Base-by-base conservation (phyloP, 371 early-diverging fungal genomes). In the Mortierella sp. region DNA sequence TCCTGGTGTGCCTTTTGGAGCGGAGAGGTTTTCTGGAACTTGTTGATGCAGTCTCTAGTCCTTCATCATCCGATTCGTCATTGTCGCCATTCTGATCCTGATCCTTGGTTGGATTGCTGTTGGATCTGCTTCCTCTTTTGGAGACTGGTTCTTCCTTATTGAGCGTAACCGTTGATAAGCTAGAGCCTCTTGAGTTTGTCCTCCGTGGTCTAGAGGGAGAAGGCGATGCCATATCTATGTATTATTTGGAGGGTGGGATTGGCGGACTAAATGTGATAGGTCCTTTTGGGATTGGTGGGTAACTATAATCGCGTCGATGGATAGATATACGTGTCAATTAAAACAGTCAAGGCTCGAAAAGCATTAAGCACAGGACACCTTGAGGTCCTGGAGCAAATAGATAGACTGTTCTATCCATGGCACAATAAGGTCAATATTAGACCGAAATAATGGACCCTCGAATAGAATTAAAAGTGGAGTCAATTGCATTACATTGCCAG, bases 121-220 rank as follows among this genome's bases (percentile, higher is more conserved):
- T 36, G 15, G 22, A n/a, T 22, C 40, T 21, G 16, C 59, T 65
- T 19, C 65, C 47, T 32, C 41, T 58, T 48, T 45, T 71, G 40
- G 45, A 33, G 22, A 40, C 16, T 43, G 50, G 32, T 52, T 63
- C 65, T 9, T 64, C 65, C 38, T 28, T 72, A 43, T 15, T 64
- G 33, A 64, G 55, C 1, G 64, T 50, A 40, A 38, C 52, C 24
- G 65, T 32, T 21, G 64, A 32, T 19, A 38, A 58, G 50, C 48
- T 55, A 3, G 64, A 64, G 10, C 71, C 71, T 8, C 67, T 52
- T 43, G 60, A 22, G 22, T 62, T 67, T 10, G 22, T 22, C 33
- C 74, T 62, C 43, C 69, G 68, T 32, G 74, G 24, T 50, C 68
- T 55, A 8, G 55, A 55, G 4, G 55, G 32, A 22, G 55, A 9